A percentile compares a stretch with the other conserved stretches of the same genome.
Evolutionary conservation across 495 filamentous ascomycete species (phyloP).

Genomic region (Penicillium atrosanguineum): DNA sequence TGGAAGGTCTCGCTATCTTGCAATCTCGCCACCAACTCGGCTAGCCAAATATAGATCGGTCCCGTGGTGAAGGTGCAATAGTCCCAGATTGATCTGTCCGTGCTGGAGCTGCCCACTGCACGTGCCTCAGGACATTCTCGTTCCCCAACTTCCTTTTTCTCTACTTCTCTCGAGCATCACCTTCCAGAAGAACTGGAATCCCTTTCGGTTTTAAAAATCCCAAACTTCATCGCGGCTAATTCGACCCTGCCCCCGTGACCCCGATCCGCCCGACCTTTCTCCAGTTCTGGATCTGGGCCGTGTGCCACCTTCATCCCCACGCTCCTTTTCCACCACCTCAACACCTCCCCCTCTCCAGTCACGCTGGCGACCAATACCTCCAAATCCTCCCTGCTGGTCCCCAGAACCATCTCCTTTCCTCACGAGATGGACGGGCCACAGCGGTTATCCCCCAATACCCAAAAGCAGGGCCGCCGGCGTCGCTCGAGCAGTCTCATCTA

Average conservation of each 20-base stretch:
- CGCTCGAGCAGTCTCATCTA: conserved; percentile 95
- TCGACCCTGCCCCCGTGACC: conserved; percentile 17
- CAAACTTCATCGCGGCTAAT: background rate
- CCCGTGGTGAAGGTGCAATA: background rate
- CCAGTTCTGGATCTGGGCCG: conserved; percentile 27
- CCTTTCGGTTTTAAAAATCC: background rate
- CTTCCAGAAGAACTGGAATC: no score
- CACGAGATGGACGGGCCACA: conserved; percentile 64
- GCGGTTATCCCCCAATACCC: conserved; percentile 52
- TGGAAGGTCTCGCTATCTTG: no score
- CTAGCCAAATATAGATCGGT: background rate
- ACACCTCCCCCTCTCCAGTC: conserved; percentile 14
- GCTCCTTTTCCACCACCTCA: conserved; percentile 22
- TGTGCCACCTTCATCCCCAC: conserved; percentile 31
- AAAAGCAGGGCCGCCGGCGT: conserved; percentile 71
- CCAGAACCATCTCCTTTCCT: conserved; percentile 78
- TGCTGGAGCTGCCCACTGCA: conserved; percentile 3
- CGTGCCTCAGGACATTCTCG: conserved; percentile 2
- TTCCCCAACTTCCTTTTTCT: background rate
- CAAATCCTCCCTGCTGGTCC: conserved; percentile 79
- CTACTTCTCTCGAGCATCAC: background rate
- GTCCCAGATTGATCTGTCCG: background rate
- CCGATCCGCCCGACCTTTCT: conserved; percentile 25
- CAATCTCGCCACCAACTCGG: no score
- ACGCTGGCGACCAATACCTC: conserved; percentile 52